Percentiles rank a stretch among this genome's conserved stretches.
These are phyloP conservation scores for Mollisiaceae sp. DNA, from an alignment of 2,329 filamentous ascomycete genomes.

Conservation along the genomic window DNA sequence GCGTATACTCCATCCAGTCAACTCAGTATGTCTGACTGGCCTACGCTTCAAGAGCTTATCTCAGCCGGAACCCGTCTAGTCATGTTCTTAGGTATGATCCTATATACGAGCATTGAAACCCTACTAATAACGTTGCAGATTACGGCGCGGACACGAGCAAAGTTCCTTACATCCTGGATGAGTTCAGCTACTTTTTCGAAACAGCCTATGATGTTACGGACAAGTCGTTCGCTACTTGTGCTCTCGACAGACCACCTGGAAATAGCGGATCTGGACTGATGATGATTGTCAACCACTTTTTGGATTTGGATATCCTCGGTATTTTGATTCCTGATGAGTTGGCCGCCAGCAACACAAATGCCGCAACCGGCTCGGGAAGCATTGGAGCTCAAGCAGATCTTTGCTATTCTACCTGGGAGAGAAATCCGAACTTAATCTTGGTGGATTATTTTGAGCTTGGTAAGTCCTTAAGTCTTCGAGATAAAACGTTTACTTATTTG, in stretches of 20 bases:
- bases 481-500: neutral
- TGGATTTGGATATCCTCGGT: conserved; percentile 53
- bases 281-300: conserved; percentile 68
- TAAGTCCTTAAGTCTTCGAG: conserved; percentile 8
- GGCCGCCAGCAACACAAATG: conserved; percentile 51
- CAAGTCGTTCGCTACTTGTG: conserved; percentile 66
- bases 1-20: conserved; percentile 38
- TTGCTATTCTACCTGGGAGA: conserved; percentile 52
- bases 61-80: conserved; percentile 65
- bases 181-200: conserved; percentile 73
- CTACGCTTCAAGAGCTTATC: conserved; percentile 72
- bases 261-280: conserved; percentile 54
- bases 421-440: conserved; percentile 58
- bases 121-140: conserved; percentile 21
- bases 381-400: conserved; percentile 55
- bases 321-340: conserved; percentile 60
- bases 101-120: neutral
- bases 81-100: conserved; percentile 67
- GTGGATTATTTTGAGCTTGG: conserved; percentile 63
- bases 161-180: conserved; percentile 66
- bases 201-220: conserved; percentile 67
- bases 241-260: conserved; percentile 62
- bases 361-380: conserved; percentile 54
- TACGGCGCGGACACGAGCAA: conserved; percentile 23
- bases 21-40: conserved; percentile 53